Conservation (phyloP, 129 eudicot genomes). For the Tagetes erecta region DNA sequence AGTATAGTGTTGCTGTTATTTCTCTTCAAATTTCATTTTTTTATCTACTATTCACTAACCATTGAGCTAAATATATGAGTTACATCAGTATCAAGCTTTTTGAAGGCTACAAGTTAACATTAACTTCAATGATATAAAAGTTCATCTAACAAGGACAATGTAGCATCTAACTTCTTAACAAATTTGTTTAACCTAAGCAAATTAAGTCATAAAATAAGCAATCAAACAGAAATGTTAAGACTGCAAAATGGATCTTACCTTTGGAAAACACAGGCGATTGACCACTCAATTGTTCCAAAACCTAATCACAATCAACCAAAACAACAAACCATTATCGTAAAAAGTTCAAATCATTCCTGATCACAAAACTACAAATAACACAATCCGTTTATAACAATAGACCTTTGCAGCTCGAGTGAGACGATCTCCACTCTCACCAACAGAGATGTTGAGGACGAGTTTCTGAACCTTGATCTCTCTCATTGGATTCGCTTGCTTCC, state of each 20-base stretch:
- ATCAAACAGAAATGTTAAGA: not conserved
- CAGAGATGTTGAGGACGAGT: constrained; percentile 27
- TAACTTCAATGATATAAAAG: not conserved
- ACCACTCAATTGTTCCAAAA: constrained; percentile 27
- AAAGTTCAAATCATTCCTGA: not conserved
- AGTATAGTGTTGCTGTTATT: not conserved
- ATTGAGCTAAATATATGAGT: not conserved
- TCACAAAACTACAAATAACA: not conserved
- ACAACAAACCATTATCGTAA: not conserved
- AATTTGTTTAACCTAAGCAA: not conserved
- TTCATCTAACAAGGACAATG: not conserved
- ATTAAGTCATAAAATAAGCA: not conserved
- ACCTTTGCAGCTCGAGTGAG: constrained; percentile 30
- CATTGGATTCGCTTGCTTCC: constrained; percentile 29
- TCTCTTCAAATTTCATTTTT: not conserved
- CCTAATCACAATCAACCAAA: constrained; percentile 2
- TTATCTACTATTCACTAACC: not conserved
- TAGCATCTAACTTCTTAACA: not conserved
- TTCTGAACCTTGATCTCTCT: constrained; percentile 29
- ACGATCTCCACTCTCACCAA: constrained; percentile 30
- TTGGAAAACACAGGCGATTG: constrained; percentile 26
- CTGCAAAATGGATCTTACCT: constrained; percentile 6
- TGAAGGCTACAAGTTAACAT: not conserved
- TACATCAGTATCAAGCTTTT: too few relatives aligned
- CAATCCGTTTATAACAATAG: not conserved